A percentile compares a stretch with the other conserved stretches of the same genome.
phyloP scores from a whole-genome alignment of 2,329 filamentous ascomycete species.

The Phoma herbarum region DNA sequence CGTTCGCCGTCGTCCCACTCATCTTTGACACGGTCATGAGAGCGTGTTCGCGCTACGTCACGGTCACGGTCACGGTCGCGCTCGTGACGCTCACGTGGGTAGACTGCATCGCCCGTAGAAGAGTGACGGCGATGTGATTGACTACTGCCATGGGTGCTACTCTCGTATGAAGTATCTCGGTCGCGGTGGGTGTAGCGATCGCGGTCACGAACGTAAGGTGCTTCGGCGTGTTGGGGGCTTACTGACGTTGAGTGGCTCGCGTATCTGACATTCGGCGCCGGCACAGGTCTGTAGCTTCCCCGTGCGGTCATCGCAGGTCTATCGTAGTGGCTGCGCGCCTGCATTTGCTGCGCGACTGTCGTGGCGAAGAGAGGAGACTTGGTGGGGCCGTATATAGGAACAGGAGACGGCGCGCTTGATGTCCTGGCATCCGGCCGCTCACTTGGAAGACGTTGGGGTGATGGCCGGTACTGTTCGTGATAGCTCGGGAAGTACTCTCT shows the following conservation, averaged over 20 bases:
- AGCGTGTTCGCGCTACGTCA: slow-evolving; percentile 31
- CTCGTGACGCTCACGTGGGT: slow-evolving; percentile 35
- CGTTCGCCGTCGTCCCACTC: slow-evolving; percentile 37
- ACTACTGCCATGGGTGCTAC: slow-evolving; percentile 16
- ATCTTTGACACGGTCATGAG: slow-evolving; percentile 41
- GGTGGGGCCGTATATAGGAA: slow-evolving; percentile 55
- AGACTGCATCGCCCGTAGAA: slow-evolving; percentile 38
- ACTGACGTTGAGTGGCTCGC: slow-evolving; percentile 26
- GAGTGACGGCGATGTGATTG: slow-evolving; percentile 31
- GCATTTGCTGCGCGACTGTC: slow-evolving; percentile 53
- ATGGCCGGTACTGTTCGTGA: slow-evolving; percentile 43
- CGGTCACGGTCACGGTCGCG: slow-evolving; percentile 27
- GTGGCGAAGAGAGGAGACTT: slow-evolving; percentile 58
- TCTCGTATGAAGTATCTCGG: slow-evolving; percentile 15
- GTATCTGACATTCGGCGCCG: slow-evolving; percentile 39
- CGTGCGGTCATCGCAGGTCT: slow-evolving; percentile 40
- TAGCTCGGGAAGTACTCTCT: slow-evolving; percentile 51
- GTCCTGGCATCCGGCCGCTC: slow-evolving; percentile 27
- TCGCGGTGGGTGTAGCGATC: slow-evolving; percentile 23
- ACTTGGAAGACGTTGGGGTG: slow-evolving; percentile 32
- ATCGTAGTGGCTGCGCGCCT: slow-evolving; percentile 46
- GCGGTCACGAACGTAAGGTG: slow-evolving; percentile 33
- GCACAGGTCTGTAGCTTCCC: slow-evolving; percentile 36
- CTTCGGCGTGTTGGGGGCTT: slow-evolving; percentile 33
- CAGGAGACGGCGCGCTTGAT: slow-evolving; percentile 31